Conservation (phyloP, 2,329 filamentous ascomycete species). For the Penicillium sp. region DNA sequence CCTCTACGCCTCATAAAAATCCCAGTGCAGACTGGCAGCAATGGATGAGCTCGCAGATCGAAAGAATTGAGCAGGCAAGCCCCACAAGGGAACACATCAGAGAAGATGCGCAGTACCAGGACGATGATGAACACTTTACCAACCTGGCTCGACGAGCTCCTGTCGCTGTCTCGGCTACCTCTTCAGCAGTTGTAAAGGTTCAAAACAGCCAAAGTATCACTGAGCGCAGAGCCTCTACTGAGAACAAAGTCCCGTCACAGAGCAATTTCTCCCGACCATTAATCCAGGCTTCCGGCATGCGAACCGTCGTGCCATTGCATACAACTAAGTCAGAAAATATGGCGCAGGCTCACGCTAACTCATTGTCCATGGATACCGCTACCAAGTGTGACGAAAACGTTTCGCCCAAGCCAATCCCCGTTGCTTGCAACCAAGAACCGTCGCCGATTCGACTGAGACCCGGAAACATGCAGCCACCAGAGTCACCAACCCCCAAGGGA, state of each 20-base stretch:
- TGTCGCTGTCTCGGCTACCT: not conserved
- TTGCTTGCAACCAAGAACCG: not conserved
- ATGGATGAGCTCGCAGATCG: conserved; percentile 39
- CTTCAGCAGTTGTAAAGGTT: not conserved
- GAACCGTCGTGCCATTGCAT: conserved; percentile 18
- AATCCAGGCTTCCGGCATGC: conserved; percentile 32
- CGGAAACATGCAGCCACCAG: conserved; percentile 21
- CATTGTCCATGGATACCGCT: not conserved
- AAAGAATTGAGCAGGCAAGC: conserved; percentile 28
- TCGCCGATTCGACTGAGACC: conserved; percentile 27
- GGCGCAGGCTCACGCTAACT: not conserved
- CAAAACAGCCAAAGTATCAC: not conserved
- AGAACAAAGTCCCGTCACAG: conserved; percentile 11
- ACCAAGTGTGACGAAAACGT: not conserved
- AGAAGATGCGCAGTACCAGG: conserved; percentile 39
- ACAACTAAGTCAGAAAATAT: conserved; percentile 6
- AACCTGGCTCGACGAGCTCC: conserved; percentile 7
- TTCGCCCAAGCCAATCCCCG: not conserved
- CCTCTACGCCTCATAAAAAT: conserved; percentile 9
- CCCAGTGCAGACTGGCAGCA: conserved; percentile 37
- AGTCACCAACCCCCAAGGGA: conserved; percentile 33
- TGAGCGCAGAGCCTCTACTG: not conserved
- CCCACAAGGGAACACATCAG: conserved; percentile 35
- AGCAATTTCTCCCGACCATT: conserved; percentile 41
- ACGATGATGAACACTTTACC: conserved; percentile 22